Evolutionary conservation across 2,329 filamentous ascomycete genomes (phyloP), one percentile per base, ranked within the genome.

Genomic region (Blastomyces percursus): DNA sequence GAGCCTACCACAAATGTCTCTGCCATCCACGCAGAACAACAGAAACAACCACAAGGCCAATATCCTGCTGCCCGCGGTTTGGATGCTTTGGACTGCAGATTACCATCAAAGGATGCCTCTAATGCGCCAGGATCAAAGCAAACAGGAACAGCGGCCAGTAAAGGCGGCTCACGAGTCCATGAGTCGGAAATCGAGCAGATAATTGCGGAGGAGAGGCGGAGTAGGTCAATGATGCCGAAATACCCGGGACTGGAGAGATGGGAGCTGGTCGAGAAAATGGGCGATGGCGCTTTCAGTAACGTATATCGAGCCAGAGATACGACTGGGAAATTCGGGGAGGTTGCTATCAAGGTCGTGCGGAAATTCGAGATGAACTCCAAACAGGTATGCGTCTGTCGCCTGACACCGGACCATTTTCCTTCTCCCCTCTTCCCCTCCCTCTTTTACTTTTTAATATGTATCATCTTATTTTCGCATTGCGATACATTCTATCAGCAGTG

Each of bases 321-420:
- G 55, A 82, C 86, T 6, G 88, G 89, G 50, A 81, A 86, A 66
- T 83, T 84, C 66, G 86, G 84, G 67, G 88, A 97, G 73, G 91
- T 94, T 42, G 94, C 93, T 69, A 97, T 99, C 82, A 99, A 99
- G 77, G 94, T 99, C 60, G 94, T 99, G 67, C 89, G 94, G 72
- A 97, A 97, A 79, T 97, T 91, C 75, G 94, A 99, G 78, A 96
- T 99, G 90, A 97, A 96, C 79, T 92, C 87, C 68, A 91, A 88
- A 81, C 94, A 97, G 91, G 94, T 99, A 84, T 84, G 91, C 72
- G 72, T 67, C 68, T 69, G 65, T 64, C 64, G 64, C 65, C 69
- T 32, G 14, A 35, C 24, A 32, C 27, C 14, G 11, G 40, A 27
- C 24, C 24, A 44, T 48, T 46, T 46, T 32, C 27, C 24, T 46